Base-by-base conservation (phyloP, 2,329 filamentous ascomycete species). In the Bipolaris zeicola region DNA sequence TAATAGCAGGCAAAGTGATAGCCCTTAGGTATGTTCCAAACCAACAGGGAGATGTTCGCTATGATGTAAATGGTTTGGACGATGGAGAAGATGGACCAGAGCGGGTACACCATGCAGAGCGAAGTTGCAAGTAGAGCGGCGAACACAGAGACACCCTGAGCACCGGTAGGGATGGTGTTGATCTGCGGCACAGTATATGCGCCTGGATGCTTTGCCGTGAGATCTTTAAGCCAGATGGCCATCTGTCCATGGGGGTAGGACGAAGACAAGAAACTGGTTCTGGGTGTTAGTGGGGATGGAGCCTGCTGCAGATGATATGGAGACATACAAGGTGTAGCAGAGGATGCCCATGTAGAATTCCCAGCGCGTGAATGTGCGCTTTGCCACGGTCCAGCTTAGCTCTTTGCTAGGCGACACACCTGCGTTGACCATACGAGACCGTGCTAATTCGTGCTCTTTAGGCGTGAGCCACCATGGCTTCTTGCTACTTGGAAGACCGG, bases 201-300 rank as follows among this genome's bases (percentile, higher is more conserved):
- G 31, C 65, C 61, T 3, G 66, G 67, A 20, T 64, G 61, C 49
- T 71, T 73, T 1, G 55, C 61, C 5, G 77, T 76, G 26, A 81
- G 78, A 1, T 76, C 75, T 56, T 83, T 83, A 38, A 84, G 76
- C 82, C 82, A 84, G 10, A 84, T 76, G 28, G 77, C 81, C 81
- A 84, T 83, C 52, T 83, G 83, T 0, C 69, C 66, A 3, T 71
- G 63, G 0, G 80, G 80, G 55, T 83, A 83, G 0, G 73, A 74
- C 0, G 77, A 77, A 5, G 64, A 72, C 1, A 70, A 48, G 53
- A 69, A 67, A 52, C 69, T 71, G 16, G 1, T 6, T 31, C 28
- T 11, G 11, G 3, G 7, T 8, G 18, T 62, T n/a, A 63, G 55
- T 41, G 49, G 1, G 33, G 7, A 6, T 16, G 6, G 1, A 8